Percentiles rank a stretch among this genome's conserved stretches.
phyloP scores from a whole-genome alignment of 2,329 filamentous ascomycete genomes.

The Fusarium marasasianum region DNA sequence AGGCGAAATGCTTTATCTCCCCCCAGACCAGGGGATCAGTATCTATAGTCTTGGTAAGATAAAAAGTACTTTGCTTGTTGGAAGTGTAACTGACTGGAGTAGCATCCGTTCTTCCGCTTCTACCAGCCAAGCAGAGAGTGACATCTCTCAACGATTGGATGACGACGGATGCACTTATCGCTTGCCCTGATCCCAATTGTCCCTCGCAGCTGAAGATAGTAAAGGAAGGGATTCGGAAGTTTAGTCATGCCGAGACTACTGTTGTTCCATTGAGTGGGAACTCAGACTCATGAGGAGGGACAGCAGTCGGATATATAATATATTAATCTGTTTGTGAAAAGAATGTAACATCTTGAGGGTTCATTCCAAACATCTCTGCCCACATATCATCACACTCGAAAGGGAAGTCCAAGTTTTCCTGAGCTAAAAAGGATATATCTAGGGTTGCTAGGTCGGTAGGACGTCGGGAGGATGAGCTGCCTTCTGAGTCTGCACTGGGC shows the following conservation, averaged over 20 bases:
- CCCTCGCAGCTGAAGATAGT: neutral
- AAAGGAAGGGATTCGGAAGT: neutral
- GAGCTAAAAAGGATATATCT: neutral
- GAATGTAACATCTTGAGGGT: neutral
- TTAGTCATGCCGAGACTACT: neutral
- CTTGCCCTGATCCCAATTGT: neutral
- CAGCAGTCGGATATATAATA: accelerated
- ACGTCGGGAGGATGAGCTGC: neutral
- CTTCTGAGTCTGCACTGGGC: accelerated
- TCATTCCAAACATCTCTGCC: neutral
- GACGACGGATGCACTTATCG: neutral
- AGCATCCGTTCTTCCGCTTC: neutral
- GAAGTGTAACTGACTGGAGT: too few species aligned
- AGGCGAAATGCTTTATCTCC: neutral
- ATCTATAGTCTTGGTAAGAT: neutral
- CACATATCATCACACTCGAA: neutral
- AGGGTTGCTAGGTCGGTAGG: neutral
- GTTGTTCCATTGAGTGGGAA: neutral
- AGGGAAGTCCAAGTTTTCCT: neutral
- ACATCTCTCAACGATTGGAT: neutral
- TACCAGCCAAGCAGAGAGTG: neutral
- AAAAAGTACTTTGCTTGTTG: too few species aligned
- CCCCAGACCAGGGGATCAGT: neutral
- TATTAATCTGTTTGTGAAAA: neutral
- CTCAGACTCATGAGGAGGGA: accelerated